Evolutionary conservation across 495 filamentous ascomycete genomes (phyloP), one percentile per base, ranked within the genome.

Genomic region (Penicillium paradoxum): DNA sequence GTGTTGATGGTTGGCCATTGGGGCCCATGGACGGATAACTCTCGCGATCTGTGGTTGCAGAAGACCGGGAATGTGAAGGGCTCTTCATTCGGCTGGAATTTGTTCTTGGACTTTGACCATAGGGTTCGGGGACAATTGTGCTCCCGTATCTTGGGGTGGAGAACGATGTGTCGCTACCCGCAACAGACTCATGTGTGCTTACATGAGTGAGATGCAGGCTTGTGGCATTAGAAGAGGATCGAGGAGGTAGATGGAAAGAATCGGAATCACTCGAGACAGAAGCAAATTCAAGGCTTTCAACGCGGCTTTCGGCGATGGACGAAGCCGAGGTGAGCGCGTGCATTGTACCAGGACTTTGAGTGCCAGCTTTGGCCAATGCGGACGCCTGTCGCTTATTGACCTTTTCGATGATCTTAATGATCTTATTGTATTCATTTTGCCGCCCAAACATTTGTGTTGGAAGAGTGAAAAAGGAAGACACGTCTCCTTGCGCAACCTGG

Each of bases 381-480:
- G 72, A 66, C 41, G 79, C 79, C 46, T 89, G 84, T 50, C 76
- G 79, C 57, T 74, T 82, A 8, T 84, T 78, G 21, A 88, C 82
- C 42, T 81, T 83, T 49, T 92, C 84, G 29, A 95, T 85, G 4
- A 91, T 74, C 49, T 75, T 82, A 5, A 91, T 68, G 10, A 95
- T 80, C 50, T 76, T 79, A 17, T 81, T 69, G 39, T 82, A 83
- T 61, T 95, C 90, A 54, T 82, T 72, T 46, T 83, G 77, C 51
- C 90, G 81, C 15, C 91, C 90, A 51, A 93, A 83, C 80, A 90
- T 89, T n/a, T 71, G 68, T 2, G 80, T 79, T 3, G 90, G 90
- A 11, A 95, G 78, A 45, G 86, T 85, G 65, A 95, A 96, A 59
- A 90, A 91, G 2, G 88, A 91, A 2, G 89, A 92, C 1, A 93